Evolutionary conservation across 2,329 filamentous ascomycete genomes (phyloP), one percentile per base, ranked within the genome.

Genomic region (Colletotrichum higginsianum): DNA sequence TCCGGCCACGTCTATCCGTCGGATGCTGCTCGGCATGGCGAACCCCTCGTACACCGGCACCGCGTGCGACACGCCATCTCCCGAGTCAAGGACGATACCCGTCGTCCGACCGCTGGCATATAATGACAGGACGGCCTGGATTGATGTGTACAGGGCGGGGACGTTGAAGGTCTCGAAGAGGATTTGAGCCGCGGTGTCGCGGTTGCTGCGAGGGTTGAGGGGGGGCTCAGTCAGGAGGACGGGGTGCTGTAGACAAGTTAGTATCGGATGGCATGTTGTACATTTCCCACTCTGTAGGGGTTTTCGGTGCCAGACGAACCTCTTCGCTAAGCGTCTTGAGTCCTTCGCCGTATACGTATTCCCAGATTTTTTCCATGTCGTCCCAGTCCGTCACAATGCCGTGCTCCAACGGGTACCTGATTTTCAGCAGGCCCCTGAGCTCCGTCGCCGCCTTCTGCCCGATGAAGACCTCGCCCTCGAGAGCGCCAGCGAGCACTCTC

Each of bases 351-450:
- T 98, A 99, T 64, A 99, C 95, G 80, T 97, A 96, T 78, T 97
- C 94, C 96, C 96, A 99, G 84, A 99, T 99, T 85, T 94, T 92
- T 86, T 99, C 96, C 96, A 99, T 99, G 80, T 99, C 96, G 80
- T 98, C 96, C 96, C 96, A 99, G 83, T 99, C 95, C 76, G 96
- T 99, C 74, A 99, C 96, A 78, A 99, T 97, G 77, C 96, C 96
- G 82, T 99, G 96, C 85, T 98, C 96, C 66, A 99, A 86, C 55
- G 96, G 96, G 81, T 98, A 98, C 75, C 91, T 89, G 78, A 99
- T 98, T 89, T 98, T 99, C 77, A 99, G 88, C 73, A 99, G 86
- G 3, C 96, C 96, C 79, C 96, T 91, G 78, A 98, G 88, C 80
- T 98, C 95, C 77, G 95, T 93, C 71, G 96, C 95, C 21, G 90